Conservation (phyloP, 176 grass and related monocot species). For the Musa troglodytarum region DNA sequence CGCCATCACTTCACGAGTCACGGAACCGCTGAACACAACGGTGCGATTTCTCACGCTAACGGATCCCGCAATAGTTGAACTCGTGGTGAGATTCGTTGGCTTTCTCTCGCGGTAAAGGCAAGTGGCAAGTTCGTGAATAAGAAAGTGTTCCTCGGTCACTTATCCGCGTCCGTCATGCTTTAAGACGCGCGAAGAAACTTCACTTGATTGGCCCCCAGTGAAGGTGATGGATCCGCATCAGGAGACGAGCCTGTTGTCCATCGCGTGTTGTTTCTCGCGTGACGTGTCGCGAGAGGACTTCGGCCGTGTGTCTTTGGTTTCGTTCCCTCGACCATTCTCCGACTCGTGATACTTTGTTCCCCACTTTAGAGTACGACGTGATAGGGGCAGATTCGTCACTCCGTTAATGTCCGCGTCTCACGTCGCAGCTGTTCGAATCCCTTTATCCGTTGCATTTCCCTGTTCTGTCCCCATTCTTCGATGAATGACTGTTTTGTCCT, state of each 20-base stretch:
- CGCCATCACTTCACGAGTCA: background rate
- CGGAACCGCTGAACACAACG: background rate
- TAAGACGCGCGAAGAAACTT: too few species aligned
- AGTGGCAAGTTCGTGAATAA: too few species aligned
- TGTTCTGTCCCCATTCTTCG: background rate
- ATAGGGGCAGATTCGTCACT: background rate
- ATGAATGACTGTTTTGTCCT: background rate
- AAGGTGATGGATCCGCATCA: too few species aligned
- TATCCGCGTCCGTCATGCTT: too few species aligned
- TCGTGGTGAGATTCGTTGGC: background rate
- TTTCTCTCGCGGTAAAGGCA: background rate
- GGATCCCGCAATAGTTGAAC: background rate
- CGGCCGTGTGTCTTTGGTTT: background rate
- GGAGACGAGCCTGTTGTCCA: too few species aligned
- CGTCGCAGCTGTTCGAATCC: background rate
- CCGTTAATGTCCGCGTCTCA: background rate
- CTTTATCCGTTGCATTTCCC: background rate
- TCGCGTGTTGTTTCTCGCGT: too few species aligned
- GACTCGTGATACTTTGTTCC: background rate
- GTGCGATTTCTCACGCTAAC: background rate
- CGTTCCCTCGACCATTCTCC: background rate
- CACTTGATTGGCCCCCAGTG: too few species aligned
- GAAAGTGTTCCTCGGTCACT: too few species aligned
- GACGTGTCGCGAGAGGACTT: too few species aligned
- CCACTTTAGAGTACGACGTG: background rate